These are phyloP conservation scores for Trichophyton schoenleinii DNA, from an alignment of 2,329 filamentous ascomycete species.

Conservation along the genomic window DNA sequence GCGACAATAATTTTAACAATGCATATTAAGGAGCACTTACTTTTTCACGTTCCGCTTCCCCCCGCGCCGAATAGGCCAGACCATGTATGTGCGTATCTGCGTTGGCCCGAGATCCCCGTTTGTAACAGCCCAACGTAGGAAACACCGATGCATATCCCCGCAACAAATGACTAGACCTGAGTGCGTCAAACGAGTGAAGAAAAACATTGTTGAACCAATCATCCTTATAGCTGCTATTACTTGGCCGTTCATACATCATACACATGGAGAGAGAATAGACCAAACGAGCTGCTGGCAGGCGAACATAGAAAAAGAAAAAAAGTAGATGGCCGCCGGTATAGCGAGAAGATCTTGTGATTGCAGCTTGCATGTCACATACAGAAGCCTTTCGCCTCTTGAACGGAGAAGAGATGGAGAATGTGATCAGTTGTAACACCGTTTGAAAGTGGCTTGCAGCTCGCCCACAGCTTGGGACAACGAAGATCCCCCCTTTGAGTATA, in stretches of 20 bases:
- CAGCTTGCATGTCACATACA: slow-evolving; percentile 3
- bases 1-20: not conserved
- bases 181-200: not conserved
- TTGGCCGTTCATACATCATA: not conserved
- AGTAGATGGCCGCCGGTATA: not conserved
- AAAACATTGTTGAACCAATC: not conserved
- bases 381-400: not conserved
- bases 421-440: slow-evolving; percentile 1
- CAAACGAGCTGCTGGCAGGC: not conserved
- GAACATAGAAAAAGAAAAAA: not conserved
- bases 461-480: not conserved
- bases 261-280: not conserved
- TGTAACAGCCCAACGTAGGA: not conserved
- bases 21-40: not conserved
- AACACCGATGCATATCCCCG: not conserved
- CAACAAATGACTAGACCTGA: not conserved
- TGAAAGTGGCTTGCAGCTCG: slow-evolving; percentile 1
- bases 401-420: not conserved
- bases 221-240: not conserved
- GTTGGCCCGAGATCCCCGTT: not conserved
- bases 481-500: not conserved
- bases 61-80: not conserved
- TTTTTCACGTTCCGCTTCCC: not conserved
- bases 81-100: not conserved
- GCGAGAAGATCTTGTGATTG: slow-evolving; percentile 1